Base-by-base conservation (phyloP, 305 asterid species). In the Plantago lanceolata region DNA sequence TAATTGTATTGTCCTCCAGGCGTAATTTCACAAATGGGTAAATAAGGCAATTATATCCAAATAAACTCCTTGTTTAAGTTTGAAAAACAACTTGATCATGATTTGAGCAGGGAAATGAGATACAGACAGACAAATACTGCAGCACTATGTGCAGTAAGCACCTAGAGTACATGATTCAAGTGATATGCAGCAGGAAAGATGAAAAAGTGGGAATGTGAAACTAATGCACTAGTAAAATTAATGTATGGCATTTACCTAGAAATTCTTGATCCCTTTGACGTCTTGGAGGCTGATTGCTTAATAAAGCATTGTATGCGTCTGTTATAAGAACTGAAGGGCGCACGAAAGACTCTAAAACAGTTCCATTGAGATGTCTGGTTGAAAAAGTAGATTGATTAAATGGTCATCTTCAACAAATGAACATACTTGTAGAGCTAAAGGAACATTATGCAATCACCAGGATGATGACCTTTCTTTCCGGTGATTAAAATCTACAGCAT, bases 271-370 rank as follows among this genome's bases (percentile, higher is more conserved):
- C 96, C 67, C 83, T 85, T 78, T 93, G 89, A 56, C 97, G 89
- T 71, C 95, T 84, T 56, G 95, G 87, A 66, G 96, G 94, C 71
- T 89, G 98, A 75, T 80, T 87, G 75, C 87, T 89, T 69, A 87
- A 54, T 52, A 82, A 72, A 66, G 98, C 97, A 76, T 89, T 93
- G 78, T 81, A 89, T 45, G 98, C 88, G 66, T 89, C 97, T 43
- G 98, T 87, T 66, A 93, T 87, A 63, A 93, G 75, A 71, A 93
- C 97, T 53, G 98, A 95, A 73, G 98, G 97, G 73, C 96, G 97
- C 52, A 84, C 96, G 79, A 93, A 89, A 70, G 98, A 87, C 84
- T 84, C 96, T 77, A 93, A 76, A 73, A 83, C 89, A 74, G 98
- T 93, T 78, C 95, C 96, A 69, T 89, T 93, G 81, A 93, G 75